phyloP scores from a whole-genome alignment of 202 grass and related monocot species.

The Dendrocalamus latiflorus region DNA sequence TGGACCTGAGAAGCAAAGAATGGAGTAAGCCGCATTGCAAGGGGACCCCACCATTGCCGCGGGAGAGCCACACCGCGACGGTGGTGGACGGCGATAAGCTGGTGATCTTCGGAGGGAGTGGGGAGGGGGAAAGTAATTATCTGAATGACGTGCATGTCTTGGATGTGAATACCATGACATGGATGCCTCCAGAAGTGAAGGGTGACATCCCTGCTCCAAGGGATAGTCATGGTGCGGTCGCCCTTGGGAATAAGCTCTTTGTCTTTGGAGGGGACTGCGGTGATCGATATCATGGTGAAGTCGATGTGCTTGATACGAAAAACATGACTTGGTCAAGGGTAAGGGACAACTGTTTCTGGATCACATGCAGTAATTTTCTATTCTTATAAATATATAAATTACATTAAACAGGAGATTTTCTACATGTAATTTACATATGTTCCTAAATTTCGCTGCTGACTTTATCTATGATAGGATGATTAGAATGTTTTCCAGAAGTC shows the following conservation, averaged over 20 bases:
- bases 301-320: slow-evolving; percentile 74
- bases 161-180: slow-evolving; percentile 64
- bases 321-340: slow-evolving; percentile 88
- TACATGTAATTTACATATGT: too few relatives aligned
- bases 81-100: slow-evolving; percentile 42
- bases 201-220: slow-evolving; percentile 53
- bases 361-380: too few relatives aligned
- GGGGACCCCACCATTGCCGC: slow-evolving; percentile 51
- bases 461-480: too few relatives aligned
- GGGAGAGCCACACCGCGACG: slow-evolving; percentile 80
- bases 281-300: slow-evolving; percentile 74
- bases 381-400: too few relatives aligned
- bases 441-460: too few relatives aligned
- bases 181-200: slow-evolving; percentile 59
- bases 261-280: slow-evolving; percentile 71
- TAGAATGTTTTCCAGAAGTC: too few relatives aligned
- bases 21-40: slow-evolving; percentile 67
- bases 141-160: slow-evolving; percentile 80
- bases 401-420: too few relatives aligned
- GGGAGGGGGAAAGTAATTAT: slow-evolving; percentile 85
- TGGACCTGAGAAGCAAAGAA: slow-evolving; percentile 71
- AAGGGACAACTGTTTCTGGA: neutral
- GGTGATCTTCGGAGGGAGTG: slow-evolving; percentile 86
- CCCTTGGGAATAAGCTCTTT: slow-evolving; percentile 50
- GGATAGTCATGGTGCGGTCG: slow-evolving; percentile 75